Percentiles rank a stretch among this genome's conserved stretches.
phyloP scores from a whole-genome alignment of 2,329 filamentous ascomycete species.

The Sclerotinia sclerotiorum region DNA sequence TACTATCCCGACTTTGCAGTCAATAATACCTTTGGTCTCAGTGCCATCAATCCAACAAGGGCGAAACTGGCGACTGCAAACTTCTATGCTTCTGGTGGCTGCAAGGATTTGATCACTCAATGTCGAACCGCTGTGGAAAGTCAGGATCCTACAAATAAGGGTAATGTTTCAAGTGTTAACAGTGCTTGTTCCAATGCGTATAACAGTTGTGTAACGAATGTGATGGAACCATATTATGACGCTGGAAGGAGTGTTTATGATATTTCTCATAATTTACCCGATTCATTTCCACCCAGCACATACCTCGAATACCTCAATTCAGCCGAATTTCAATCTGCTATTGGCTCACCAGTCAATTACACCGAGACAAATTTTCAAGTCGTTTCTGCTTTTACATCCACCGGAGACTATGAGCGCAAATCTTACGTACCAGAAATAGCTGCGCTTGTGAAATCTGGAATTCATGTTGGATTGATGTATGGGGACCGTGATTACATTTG shows the following conservation, averaged over 20 bases:
- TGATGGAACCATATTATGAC: conserved; percentile 41
- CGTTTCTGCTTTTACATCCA: conserved; percentile 48
- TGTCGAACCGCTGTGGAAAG: conserved; percentile 50
- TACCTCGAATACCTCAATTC: conserved; percentile 66
- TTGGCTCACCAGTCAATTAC: conserved; percentile 64
- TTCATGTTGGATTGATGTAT: conserved; percentile 72
- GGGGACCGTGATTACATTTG: conserved; percentile 64
- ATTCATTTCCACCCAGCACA: conserved; percentile 63
- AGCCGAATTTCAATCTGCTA: conserved; percentile 56
- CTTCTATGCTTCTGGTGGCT: conserved; percentile 52
- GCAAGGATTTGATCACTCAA: conserved; percentile 51
- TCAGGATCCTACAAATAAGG: conserved; percentile 46
- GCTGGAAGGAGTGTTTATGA: conserved; percentile 42
- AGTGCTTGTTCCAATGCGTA: conserved; percentile 41
- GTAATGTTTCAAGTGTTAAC: conserved; percentile 43
- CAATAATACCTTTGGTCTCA: conserved; percentile 65
- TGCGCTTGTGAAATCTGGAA: conserved; percentile 58
- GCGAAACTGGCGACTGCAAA: conserved; percentile 48
- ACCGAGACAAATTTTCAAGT: conserved; percentile 52
- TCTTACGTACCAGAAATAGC: conserved; percentile 61
- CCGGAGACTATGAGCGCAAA: conserved; percentile 63
- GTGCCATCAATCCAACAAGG: conserved; percentile 54
- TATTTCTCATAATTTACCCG: conserved; percentile 42
- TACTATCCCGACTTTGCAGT: conserved; percentile 57
- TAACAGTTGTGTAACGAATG: conserved; percentile 39